Conservation (phyloP, 768 basidiomycete genomes). For the Tricholoma bakamatsutake region DNA sequence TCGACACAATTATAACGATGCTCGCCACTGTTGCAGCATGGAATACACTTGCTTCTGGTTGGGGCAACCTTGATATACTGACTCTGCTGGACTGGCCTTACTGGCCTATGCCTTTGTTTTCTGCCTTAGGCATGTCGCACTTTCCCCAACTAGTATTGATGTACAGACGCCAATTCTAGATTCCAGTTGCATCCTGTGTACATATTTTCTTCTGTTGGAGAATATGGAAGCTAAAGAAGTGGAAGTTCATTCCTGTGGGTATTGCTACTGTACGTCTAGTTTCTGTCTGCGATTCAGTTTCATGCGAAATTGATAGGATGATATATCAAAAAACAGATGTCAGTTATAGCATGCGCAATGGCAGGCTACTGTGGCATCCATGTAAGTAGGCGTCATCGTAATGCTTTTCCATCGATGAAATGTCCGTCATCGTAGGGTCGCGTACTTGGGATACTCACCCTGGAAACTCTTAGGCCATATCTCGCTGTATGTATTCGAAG, state of each 20-base stretch:
- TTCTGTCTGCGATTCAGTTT: not conserved
- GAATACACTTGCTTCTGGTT: slow-evolving; percentile 11
- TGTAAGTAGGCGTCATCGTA: not conserved
- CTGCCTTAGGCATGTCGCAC: slow-evolving; percentile 3
- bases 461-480: not conserved
- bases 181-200: slow-evolving; percentile 10
- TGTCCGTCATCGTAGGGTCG: slow-evolving; percentile 1
- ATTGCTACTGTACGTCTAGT: slow-evolving; percentile 6
- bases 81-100: slow-evolving; percentile 13
- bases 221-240: too few species aligned
- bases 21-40: slow-evolving; percentile 14
- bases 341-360: slow-evolving; percentile 2
- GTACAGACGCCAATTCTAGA: not conserved
- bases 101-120: slow-evolving; percentile 6
- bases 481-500: slow-evolving; percentile 2
- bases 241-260: slow-evolving; percentile 1
- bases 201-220: not conserved
- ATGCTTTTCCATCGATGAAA: not conserved
- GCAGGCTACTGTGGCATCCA: slow-evolving; percentile 6
- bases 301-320: not conserved
- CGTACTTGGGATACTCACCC: not conserved
- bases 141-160: not conserved
- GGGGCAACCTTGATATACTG: slow-evolving; percentile 13
- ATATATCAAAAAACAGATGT: slow-evolving; percentile 3
- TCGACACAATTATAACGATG: slow-evolving; percentile 12